These are phyloP conservation scores for Ogataea wickerhamii DNA, from an alignment of 805 yeast genomes.

Conservation along the genomic window DNA sequence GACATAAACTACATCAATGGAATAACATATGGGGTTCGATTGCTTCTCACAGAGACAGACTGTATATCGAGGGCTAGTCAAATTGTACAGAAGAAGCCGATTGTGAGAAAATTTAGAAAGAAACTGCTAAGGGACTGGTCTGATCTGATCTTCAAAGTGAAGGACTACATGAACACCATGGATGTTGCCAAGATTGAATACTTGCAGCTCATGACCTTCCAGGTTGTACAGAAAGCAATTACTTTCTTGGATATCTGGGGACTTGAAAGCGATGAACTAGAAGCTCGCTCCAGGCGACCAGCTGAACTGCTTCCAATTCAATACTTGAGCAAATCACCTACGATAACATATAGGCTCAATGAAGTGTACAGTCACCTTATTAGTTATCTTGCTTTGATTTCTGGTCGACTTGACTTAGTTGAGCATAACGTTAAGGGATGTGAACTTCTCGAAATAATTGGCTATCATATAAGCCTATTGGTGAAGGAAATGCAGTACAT, in stretches of 20 bases:
- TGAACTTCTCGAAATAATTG: conserved; percentile 58
- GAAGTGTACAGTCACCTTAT: conserved; percentile 60
- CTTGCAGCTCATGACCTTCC: conserved; percentile 59
- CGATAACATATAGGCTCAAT: conserved; percentile 56
- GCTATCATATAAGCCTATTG: conserved; percentile 64
- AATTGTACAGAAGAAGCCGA: conserved; percentile 58
- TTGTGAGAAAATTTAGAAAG: conserved; percentile 62
- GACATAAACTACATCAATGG: conserved; percentile 56
- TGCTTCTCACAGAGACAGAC: conserved; percentile 60
- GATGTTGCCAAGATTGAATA: conserved; percentile 56
- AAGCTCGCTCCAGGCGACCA: conserved; percentile 6
- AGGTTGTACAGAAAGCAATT: conserved; percentile 62
- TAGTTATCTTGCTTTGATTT: conserved; percentile 59
- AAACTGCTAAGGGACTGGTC: conserved; percentile 78
- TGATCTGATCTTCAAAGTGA: conserved; percentile 69
- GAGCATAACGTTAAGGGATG: conserved; percentile 73
- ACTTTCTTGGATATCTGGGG: conserved; percentile 72
- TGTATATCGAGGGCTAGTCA: conserved; percentile 74
- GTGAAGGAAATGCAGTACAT: conserved; percentile 50
- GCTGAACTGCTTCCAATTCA: conserved; percentile 32
- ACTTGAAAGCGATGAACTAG: conserved; percentile 49
- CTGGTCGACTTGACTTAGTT: conserved; percentile 75
- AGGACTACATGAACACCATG: conserved; percentile 64
- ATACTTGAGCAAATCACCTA: conserved; percentile 51
- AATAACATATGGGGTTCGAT: conserved; percentile 70